Percentiles rank a stretch among this genome's conserved stretches.
Evolutionary conservation across 306 rosid genomes (phyloP).

Genomic region (Glycine soja): DNA sequence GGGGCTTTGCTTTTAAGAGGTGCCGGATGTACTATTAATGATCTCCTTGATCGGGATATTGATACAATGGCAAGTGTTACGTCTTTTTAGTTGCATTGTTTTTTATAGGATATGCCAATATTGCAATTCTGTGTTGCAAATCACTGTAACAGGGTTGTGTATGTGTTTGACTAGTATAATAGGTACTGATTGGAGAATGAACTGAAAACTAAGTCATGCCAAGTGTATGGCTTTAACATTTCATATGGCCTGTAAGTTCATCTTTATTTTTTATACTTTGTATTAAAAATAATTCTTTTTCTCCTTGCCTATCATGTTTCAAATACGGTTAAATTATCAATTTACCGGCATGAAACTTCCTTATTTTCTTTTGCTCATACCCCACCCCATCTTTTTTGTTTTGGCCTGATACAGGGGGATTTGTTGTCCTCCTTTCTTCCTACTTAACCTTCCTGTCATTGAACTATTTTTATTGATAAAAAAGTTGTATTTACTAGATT

Average conservation of each 20-base stretch:
- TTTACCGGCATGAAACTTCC: conserved; percentile 5
- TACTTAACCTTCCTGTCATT: neutral
- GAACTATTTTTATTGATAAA: neutral
- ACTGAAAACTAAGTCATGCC: conserved; percentile 36
- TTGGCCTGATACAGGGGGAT: conserved; percentile 4
- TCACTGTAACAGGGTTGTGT: conserved; percentile 15
- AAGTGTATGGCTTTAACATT: conserved; percentile 33
- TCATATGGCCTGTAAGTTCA: conserved; percentile 12
- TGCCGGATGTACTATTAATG: conserved; percentile 88
- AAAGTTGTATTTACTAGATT: neutral
- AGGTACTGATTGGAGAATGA: conserved; percentile 7
- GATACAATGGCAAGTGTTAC: conserved; percentile 66
- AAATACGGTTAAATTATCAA: conserved; percentile 29
- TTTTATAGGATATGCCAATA: conserved; percentile 2
- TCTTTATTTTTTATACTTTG: conserved; percentile 27
- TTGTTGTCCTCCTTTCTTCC: conserved; percentile 28
- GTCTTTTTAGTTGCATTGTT: conserved; percentile 22
- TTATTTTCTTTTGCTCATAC: neutral
- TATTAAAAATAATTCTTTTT: neutral
- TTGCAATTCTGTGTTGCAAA: conserved; percentile 26
- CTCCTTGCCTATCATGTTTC: conserved; percentile 15
- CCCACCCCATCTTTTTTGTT: neutral
- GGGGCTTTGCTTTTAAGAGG: conserved; percentile 92
- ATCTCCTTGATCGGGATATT: conserved; percentile 85
- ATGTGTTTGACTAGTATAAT: conserved; percentile 25